phyloP scores from a whole-genome alignment of 805 yeast species.

The Clavispora fructus region DNA sequence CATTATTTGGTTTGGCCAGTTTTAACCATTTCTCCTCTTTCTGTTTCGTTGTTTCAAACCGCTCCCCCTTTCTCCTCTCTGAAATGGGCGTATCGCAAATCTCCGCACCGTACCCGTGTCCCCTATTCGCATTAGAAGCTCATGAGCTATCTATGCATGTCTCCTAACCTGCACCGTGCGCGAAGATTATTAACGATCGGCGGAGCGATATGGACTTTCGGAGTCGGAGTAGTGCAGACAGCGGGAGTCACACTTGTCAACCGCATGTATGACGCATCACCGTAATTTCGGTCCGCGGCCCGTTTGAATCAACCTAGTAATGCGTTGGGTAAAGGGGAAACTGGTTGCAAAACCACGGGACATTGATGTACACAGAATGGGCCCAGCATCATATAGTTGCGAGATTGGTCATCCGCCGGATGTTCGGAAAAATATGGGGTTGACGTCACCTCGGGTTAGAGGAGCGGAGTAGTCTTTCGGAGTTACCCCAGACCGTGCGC shows the following conservation, averaged over 20 bases:
- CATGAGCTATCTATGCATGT: not conserved
- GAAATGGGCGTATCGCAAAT: not conserved
- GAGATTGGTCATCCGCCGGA: not conserved
- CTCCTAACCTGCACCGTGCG: not conserved
- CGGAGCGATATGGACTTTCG: not conserved
- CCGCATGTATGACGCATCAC: not conserved
- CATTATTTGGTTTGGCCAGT: too few relatives aligned
- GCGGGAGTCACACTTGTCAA: not conserved
- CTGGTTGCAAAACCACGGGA: not conserved
- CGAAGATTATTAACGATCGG: not conserved
- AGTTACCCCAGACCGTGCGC: constrained; percentile 9
- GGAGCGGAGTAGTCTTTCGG: constrained; percentile 10
- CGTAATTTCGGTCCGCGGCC: not conserved
- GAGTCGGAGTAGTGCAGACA: not conserved
- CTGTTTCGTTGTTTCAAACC: too few relatives aligned
- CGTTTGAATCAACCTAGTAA: not conserved
- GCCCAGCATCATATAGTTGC: not conserved
- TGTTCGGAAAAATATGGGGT: not conserved
- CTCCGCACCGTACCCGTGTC: not conserved
- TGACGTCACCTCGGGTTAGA: constrained; percentile 14
- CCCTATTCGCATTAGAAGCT: not conserved
- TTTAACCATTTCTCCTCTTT: too few relatives aligned
- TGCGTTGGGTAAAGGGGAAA: too few relatives aligned
- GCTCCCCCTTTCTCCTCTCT: not conserved
- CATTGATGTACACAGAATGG: not conserved